A percentile compares a stretch with the other conserved stretches of the same genome.
Evolutionary conservation across 805 yeast genomes (phyloP).

Genomic region (Grigorovia yakushimaensis): DNA sequence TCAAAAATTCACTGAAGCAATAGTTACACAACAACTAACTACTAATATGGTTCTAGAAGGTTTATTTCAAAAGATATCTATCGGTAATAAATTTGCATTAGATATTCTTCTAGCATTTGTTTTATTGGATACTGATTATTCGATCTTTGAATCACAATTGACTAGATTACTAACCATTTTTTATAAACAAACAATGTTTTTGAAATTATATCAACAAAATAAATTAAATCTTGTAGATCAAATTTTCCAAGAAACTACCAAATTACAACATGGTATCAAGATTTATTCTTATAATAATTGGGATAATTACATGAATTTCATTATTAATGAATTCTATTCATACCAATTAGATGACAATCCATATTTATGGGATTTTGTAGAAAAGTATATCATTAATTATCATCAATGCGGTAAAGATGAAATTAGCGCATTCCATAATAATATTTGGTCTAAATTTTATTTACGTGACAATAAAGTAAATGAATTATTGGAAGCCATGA

Average conservation of each 20-base stretch:
- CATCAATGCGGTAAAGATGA: background rate
- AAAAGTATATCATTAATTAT: constrained; percentile 10
- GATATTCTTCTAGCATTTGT: constrained; percentile 29
- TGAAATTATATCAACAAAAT: constrained; percentile 19
- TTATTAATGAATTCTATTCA: constrained; percentile 10
- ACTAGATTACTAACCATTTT: constrained; percentile 15
- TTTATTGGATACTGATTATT: constrained; percentile 31
- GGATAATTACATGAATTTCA: constrained; percentile 12
- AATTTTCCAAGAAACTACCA: constrained; percentile 14
- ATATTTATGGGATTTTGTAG: constrained; percentile 14
- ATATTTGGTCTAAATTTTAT: constrained; percentile 15
- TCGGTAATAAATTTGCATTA: constrained; percentile 26
- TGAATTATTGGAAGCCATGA: constrained; percentile 23
- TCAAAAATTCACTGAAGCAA: constrained; percentile 14
- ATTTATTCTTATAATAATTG: constrained; percentile 18
- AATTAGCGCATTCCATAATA: constrained; percentile 8
- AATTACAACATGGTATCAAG: constrained; percentile 20
- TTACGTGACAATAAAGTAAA: constrained; percentile 13
- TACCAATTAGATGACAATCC: constrained; percentile 10
- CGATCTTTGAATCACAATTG: constrained; percentile 17
- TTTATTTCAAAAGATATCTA: constrained; percentile 21
- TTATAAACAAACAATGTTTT: constrained; percentile 19
- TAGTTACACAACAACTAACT: constrained; percentile 18
- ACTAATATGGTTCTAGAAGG: constrained; percentile 19
- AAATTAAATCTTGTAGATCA: constrained; percentile 13